phyloP scores from a whole-genome alignment of 768 basidiomycete genomes.

The Daedaleopsis nitida region DNA sequence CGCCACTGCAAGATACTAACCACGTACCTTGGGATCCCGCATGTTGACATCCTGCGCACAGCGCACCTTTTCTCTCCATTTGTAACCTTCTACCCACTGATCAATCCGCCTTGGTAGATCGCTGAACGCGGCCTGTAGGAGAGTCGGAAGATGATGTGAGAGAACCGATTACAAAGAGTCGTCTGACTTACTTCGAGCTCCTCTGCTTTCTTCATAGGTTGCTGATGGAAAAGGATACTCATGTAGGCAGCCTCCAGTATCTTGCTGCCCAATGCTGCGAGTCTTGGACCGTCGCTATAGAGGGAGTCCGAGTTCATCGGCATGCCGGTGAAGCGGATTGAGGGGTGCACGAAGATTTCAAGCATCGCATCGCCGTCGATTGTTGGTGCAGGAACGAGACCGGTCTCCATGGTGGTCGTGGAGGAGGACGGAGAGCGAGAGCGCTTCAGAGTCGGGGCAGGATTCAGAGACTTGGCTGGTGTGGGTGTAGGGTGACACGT shows the following conservation, averaged over 20 bases:
- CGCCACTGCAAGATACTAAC: conserved; percentile 29
- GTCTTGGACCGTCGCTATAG: conserved; percentile 62
- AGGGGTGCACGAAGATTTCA: conserved; percentile 71
- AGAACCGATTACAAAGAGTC: not conserved
- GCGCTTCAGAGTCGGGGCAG: conserved; percentile 37
- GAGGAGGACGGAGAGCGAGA: conserved; percentile 32
- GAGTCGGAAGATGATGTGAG: not conserved
- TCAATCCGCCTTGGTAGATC: conserved; percentile 44
- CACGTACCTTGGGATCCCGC: conserved; percentile 39
- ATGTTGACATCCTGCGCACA: conserved; percentile 43
- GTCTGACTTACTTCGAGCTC: conserved; percentile 42
- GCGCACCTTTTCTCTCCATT: conserved; percentile 55
- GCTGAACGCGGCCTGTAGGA: conserved; percentile 31
- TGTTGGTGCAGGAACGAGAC: conserved; percentile 50
- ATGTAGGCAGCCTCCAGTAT: conserved; percentile 56
- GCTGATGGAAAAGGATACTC: conserved; percentile 44
- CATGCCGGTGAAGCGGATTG: conserved; percentile 45
- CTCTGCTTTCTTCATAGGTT: conserved; percentile 40
- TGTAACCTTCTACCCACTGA: conserved; percentile 53
- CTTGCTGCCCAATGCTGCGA: conserved; percentile 57
- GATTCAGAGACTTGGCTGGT: conserved; percentile 22
- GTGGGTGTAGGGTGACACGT: conserved; percentile 27
- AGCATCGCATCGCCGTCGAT: conserved; percentile 57
- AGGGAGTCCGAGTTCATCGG: conserved; percentile 33
- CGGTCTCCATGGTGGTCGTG: conserved; percentile 25